Conservation (phyloP, 2,329 filamentous ascomycete species). For the Cladobotryum protrusum region DNA sequence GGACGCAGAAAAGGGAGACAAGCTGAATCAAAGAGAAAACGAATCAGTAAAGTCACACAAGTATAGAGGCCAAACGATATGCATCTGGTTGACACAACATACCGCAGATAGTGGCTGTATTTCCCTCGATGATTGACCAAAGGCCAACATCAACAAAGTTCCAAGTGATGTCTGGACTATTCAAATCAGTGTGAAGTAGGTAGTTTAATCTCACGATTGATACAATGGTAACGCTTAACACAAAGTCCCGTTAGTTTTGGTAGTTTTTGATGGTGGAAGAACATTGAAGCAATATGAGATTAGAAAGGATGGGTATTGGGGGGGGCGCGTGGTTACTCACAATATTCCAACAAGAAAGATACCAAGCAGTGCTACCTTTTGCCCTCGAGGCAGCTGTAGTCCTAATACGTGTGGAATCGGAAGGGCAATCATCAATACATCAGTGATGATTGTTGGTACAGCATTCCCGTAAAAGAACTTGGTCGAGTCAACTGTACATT, state of each 20-base stretch:
- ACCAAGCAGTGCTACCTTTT: constrained; percentile 19
- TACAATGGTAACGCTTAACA: constrained; percentile 12
- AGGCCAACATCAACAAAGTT: constrained; percentile 18
- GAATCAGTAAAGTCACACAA: background rate
- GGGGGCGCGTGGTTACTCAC: too few species aligned
- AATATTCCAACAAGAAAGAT: constrained; percentile 22
- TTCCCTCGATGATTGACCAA: constrained; percentile 19
- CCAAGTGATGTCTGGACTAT: constrained; percentile 20
- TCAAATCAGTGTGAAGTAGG: constrained; percentile 12
- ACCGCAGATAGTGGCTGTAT: constrained; percentile 21
- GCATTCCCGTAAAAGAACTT: constrained; percentile 24
- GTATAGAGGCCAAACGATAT: too few species aligned
- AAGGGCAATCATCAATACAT: constrained; percentile 21
- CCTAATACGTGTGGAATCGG: constrained; percentile 23
- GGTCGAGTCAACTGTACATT: constrained; percentile 14
- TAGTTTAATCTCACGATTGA: constrained; percentile 13
- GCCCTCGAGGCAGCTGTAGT: constrained; percentile 18
- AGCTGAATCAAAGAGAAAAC: background rate
- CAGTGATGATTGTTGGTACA: constrained; percentile 22
- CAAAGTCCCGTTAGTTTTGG: too few species aligned
- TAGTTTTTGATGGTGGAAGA: too few species aligned
- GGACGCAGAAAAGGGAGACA: constrained; percentile 14
- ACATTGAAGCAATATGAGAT: too few species aligned
- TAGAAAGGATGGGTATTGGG: too few species aligned
- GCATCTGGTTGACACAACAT: background rate